A percentile compares a stretch with the other conserved stretches of the same genome.
Evolutionary conservation across 163 green algal genomes (phyloP).

Genomic region (Prototheca cutis): DNA sequence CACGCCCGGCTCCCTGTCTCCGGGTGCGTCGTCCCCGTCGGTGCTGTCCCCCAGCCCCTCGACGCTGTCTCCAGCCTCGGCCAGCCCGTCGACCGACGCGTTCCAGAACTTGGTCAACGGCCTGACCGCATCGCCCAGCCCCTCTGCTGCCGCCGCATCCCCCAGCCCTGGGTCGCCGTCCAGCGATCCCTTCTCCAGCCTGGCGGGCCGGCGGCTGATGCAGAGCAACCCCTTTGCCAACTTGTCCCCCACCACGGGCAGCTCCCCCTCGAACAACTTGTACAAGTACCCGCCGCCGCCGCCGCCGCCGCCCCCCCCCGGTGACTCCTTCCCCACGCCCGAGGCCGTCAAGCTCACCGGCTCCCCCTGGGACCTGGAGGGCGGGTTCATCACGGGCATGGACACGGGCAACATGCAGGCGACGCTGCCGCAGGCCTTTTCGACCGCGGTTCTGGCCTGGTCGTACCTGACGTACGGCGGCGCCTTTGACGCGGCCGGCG

Average conservation of each 20-base stretch:
- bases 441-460: slow-evolving; percentile 56
- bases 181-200: slow-evolving; percentile 7
- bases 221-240: not conserved
- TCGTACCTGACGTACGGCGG: slow-evolving; percentile 43
- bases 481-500: slow-evolving; percentile 23
- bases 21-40: not conserved
- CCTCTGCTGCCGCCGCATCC: not conserved
- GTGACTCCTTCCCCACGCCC: not conserved
- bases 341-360: not conserved
- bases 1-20: too few relatives aligned
- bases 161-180: not conserved
- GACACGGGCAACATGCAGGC: slow-evolving; percentile 64
- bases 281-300: not conserved
- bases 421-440: slow-evolving; percentile 59
- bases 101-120: too few relatives aligned
- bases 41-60: not conserved
- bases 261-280: not conserved
- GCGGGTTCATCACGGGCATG: slow-evolving; percentile 42
- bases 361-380: slow-evolving; percentile 32
- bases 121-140: not conserved
- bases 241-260: not conserved
- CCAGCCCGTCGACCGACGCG: not conserved
- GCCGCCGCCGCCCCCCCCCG: not conserved
- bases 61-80: not conserved
- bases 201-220: not conserved